These are phyloP conservation scores for Brettanomyces custersianus DNA, from an alignment of 805 yeast species.

Conservation along the genomic window DNA sequence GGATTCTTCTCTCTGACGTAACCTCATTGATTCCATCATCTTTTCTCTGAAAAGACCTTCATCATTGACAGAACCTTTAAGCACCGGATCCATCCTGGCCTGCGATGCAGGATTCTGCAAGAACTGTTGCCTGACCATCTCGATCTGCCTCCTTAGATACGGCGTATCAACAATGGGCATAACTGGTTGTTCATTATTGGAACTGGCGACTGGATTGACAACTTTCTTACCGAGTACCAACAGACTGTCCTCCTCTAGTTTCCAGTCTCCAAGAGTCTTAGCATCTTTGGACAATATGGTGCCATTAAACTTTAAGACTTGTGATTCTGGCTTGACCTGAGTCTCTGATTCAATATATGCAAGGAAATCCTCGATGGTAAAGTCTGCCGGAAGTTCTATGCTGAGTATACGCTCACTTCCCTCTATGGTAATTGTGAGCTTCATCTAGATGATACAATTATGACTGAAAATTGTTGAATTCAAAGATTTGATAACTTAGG, in stretches of 20 bases:
- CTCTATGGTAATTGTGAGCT: conserved; percentile 41
- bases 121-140: conserved; percentile 40
- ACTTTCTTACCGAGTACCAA: conserved; percentile 30
- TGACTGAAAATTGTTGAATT: background rate
- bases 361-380: conserved; percentile 57
- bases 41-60: conserved; percentile 22
- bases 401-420: conserved; percentile 38
- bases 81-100: conserved; percentile 19
- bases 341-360: conserved; percentile 71
- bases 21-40: conserved; percentile 26
- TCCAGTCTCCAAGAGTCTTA: conserved; percentile 36
- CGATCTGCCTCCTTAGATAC: conserved; percentile 28
- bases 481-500: background rate
- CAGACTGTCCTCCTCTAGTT: conserved; percentile 51
- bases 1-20: conserved; percentile 6
- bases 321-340: conserved; percentile 35
- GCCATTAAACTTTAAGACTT: conserved; percentile 42
- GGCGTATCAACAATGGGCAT: conserved; percentile 5
- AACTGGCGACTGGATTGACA: conserved; percentile 25
- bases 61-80: conserved; percentile 12
- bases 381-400: conserved; percentile 58
- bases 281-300: conserved; percentile 25
- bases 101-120: conserved; percentile 29
- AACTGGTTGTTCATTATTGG: conserved; percentile 7
- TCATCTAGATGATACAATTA: conserved; percentile 33